phyloP scores from a whole-genome alignment of 345 rosid species.

The Geranium brycei region DNA sequence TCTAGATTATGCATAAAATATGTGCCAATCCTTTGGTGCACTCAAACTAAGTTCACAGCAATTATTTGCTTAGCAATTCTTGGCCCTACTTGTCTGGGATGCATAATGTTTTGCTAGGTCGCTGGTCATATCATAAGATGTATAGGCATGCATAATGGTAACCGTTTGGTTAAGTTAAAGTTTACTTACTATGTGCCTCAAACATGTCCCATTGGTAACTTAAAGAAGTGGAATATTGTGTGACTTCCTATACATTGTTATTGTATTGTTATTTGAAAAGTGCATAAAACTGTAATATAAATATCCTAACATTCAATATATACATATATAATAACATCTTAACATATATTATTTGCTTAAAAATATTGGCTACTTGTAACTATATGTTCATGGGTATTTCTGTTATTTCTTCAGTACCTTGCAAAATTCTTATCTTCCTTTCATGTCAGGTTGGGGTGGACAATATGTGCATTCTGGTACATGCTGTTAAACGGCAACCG shows the following conservation, averaged over 20 bases:
- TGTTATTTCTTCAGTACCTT: constrained; percentile 4
- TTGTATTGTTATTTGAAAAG: not conserved
- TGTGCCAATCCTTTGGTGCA: not conserved
- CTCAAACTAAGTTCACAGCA: not conserved
- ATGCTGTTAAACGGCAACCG: constrained; percentile 90
- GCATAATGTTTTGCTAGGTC: constrained; percentile 25
- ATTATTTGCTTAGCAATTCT: not conserved
- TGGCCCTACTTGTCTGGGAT: not conserved
- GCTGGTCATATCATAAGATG: no score
- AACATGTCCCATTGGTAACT: not conserved
- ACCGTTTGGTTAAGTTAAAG: not conserved
- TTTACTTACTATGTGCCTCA: not conserved
- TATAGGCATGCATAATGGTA: not conserved
- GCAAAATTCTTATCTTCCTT: constrained; percentile 9
- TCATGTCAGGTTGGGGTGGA: constrained; percentile 82
- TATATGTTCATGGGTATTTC: not conserved
- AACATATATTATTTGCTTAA: not conserved
- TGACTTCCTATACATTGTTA: not conserved
- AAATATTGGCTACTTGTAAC: not conserved
- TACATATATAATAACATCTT: not conserved
- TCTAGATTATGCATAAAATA: not conserved
- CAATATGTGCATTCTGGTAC: constrained; percentile 93
- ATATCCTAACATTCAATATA: no score
- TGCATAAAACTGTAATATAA: not conserved
- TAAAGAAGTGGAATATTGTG: no score